Percentiles rank a stretch among this genome's conserved stretches.
Conservation (phyloP, 768 basidiomycete species). For the Rhizopogon vulgaris region DNA sequence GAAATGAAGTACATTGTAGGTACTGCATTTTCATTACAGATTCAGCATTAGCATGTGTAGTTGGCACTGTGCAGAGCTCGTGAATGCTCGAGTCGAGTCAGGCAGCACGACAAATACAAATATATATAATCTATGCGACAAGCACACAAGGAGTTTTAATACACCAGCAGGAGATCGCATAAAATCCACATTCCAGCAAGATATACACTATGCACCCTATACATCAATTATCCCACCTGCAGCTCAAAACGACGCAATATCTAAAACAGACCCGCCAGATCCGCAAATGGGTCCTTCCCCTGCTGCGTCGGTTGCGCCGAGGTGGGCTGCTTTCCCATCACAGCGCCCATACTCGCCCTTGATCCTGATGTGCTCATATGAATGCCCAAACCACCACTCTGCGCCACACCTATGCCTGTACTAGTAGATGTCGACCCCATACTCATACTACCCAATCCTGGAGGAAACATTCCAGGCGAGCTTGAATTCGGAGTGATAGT, state of each 20-base stretch:
- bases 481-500: slow-evolving; percentile 3
- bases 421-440: slow-evolving; percentile 1
- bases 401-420: not conserved
- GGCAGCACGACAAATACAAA: too few relatives aligned
- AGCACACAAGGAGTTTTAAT: too few relatives aligned
- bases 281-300: slow-evolving; percentile 80
- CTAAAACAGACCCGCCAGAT: slow-evolving; percentile 72
- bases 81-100: too few relatives aligned
- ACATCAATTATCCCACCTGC: not conserved
- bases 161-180: too few relatives aligned
- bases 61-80: too few relatives aligned
- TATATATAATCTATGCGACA: too few relatives aligned
- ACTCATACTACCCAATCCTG: slow-evolving; percentile 4
- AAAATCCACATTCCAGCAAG: not conserved
- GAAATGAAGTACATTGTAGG: too few relatives aligned
- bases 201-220: not conserved
- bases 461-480: slow-evolving; percentile 10
- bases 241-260: not conserved
- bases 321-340: slow-evolving; percentile 15
- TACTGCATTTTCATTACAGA: too few relatives aligned
- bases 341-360: slow-evolving; percentile 1
- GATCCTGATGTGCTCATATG: not conserved
- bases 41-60: too few relatives aligned
- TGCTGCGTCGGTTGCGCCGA: slow-evolving; percentile 24
- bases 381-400: not conserved